Evolutionary conservation across 139 green algal genomes (phyloP), one percentile per base, ranked within the genome.

Genomic region (Eudorina sp.): DNA sequence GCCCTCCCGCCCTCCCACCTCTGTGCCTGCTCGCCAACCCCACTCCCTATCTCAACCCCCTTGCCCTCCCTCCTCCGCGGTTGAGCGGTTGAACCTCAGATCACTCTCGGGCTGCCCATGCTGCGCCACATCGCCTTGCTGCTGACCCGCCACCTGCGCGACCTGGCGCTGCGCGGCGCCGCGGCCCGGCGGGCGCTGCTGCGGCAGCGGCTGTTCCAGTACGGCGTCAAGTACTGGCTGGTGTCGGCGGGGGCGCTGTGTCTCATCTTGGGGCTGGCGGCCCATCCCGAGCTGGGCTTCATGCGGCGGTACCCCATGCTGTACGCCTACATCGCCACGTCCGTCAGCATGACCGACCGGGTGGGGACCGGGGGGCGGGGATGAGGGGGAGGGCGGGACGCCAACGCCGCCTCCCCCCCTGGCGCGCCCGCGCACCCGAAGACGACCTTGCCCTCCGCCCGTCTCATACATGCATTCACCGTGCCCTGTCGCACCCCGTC

Each of bases 341-440:
- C 8, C n/a, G 51, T 83, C 46, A 53, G 48, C 75, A 83, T 83
- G 75, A 83, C 75, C 11, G 75, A 83, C 14, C 51, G 75, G 75
- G 75, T 83, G 75, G 14, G 75, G 55, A 23, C 8, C 3, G 7
- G 55, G 8, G 55, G 7, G 55, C 27, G 55, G 29, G 55, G 3
- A 25, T 23, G 55, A 66, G 4, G 29, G 5, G 29, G 55, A 66
- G 4, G 27, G 29, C 55, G 55, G 5, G 55, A 66, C 23, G 8
- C 8, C 29, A 66, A 6, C 3, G n/a, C n/a, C n/a, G n/a, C n/a
- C n/a, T n/a, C n/a, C n/a, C n/a, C n/a, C n/a, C n/a, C n/a, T n/a
- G n/a, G n/a, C n/a, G n/a, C n/a, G n/a, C n/a, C n/a, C n/a, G n/a
- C n/a, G n/a, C n/a, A n/a, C n/a, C n/a, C n/a, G n/a, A n/a, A n/a